phyloP scores from a whole-genome alignment of 768 basidiomycete species.

The Suillus clintonianus region DNA sequence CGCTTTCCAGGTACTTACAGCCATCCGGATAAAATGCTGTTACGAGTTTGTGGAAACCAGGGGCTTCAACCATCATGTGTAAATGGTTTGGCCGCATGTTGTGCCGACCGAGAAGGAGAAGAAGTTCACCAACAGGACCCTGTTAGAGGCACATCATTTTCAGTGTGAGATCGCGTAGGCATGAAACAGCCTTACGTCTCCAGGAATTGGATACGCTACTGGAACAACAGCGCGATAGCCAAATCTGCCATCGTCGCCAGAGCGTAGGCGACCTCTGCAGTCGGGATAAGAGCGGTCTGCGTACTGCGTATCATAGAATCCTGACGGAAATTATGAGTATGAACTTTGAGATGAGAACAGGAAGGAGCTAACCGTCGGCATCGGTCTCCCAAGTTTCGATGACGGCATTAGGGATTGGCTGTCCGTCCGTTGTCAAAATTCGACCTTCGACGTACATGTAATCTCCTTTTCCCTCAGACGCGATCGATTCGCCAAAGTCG shows the following conservation, averaged over 20 bases:
- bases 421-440: slow-evolving; percentile 57
- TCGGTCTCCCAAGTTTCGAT: slow-evolving; percentile 91
- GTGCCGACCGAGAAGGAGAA: slow-evolving; percentile 62
- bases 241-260: slow-evolving; percentile 63
- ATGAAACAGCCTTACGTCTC: slow-evolving; percentile 47
- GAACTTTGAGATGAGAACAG: slow-evolving; percentile 36
- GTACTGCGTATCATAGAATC: slow-evolving; percentile 54
- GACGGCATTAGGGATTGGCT: slow-evolving; percentile 61
- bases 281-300: slow-evolving; percentile 57
- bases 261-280: slow-evolving; percentile 66
- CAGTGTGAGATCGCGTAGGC: slow-evolving; percentile 4
- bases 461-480: slow-evolving; percentile 85
- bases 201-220: slow-evolving; percentile 72
- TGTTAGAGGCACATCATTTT: slow-evolving; percentile 23
- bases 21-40: slow-evolving; percentile 78
- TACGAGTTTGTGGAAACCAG: slow-evolving; percentile 69
- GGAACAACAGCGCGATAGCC: slow-evolving; percentile 74
- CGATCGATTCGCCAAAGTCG: slow-evolving; percentile 69
- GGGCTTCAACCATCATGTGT: slow-evolving; percentile 71
- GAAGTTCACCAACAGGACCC: slow-evolving; percentile 72
- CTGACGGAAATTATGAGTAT: slow-evolving; percentile 6
- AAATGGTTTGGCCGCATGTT: slow-evolving; percentile 80
- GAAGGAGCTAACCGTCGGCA: slow-evolving; percentile 42
- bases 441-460: slow-evolving; percentile 81
- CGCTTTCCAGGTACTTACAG: slow-evolving; percentile 65